Evolutionary conservation across 768 basidiomycete species (phyloP), one percentile per base, ranked within the genome.

Genomic region (Auricularia cornea): DNA sequence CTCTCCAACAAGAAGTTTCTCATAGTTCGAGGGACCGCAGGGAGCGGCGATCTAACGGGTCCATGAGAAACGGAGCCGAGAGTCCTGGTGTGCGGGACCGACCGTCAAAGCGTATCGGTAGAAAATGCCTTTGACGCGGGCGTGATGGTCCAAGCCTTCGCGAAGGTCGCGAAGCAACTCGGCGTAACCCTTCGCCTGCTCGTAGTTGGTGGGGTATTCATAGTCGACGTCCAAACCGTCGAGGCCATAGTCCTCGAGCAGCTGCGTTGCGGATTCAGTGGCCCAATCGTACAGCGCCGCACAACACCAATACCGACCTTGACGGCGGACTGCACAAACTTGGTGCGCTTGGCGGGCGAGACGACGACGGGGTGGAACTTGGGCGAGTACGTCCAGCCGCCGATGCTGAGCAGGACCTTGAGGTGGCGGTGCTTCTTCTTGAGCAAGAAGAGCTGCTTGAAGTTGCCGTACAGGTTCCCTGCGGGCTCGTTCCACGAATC

Each of bases 401-500:
- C 96, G 60, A 99, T 98, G 52, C 90, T 54, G 23, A 62, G 30
- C 18, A 91, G 77, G 20, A 88, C 80, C 67, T 89, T 91, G 71
- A 94, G 80, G 65, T 88, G 88, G 60, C 94, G 83, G 65, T 97
- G 80, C 66, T 82, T 74, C 72, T 95, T 89, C 81, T 98, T 98
- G 67, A 98, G 80, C 33, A 89, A 82, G 74, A 94, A 95, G 63
- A 98, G 83, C 59, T 90, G 91, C 72, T 96, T 97, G 77, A 98
- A 84, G 74, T 96, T 96, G 61, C 95, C 95, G 69, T 96, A 98
- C 20, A 98, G 83, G 74, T 98, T 97, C 66, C 81, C 87, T 52
- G 94, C 94, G 30, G 72, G 72, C 61, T 98, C 96, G 67, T 94
- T 89, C 97, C 97, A 99, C 3, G 88, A 89, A 74, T 99, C 97